A percentile compares a stretch with the other conserved stretches of the same genome.
Conservation (phyloP, 495 filamentous ascomycete species). For the Penicillium psychrofluorescens region DNA sequence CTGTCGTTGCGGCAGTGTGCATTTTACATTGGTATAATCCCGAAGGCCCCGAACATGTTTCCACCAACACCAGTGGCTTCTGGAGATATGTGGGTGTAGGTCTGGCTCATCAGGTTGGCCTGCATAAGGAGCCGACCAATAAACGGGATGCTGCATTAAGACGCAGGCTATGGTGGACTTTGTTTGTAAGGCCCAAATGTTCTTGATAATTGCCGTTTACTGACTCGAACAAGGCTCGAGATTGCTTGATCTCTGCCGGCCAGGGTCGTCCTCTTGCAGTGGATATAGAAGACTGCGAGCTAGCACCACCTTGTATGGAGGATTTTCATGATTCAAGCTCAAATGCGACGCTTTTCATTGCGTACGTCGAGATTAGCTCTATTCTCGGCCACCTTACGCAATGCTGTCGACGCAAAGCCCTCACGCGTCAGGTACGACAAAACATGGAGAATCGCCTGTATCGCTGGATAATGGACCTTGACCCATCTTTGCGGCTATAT, state of each 20-base stretch:
- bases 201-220: background rate
- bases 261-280: conserved; percentile 19
- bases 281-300: conserved; percentile 14
- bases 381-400: conserved; percentile 17
- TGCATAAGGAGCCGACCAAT: conserved; percentile 16
- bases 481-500: conserved; percentile 10
- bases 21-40: conserved; percentile 23
- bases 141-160: conserved; percentile 9
- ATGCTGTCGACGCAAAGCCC: conserved; percentile 10
- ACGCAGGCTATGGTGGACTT: conserved; percentile 21
- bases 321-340: conserved; percentile 16
- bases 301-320: conserved; percentile 10
- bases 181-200: conserved; percentile 10
- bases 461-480: conserved; percentile 14
- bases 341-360: conserved; percentile 10
- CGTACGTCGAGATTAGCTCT: conserved; percentile 18
- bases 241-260: conserved; percentile 20
- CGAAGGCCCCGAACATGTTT: conserved; percentile 17
- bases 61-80: conserved; percentile 20
- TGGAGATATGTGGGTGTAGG: conserved; percentile 21
- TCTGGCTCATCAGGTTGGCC: conserved; percentile 18
- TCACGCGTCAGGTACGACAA: conserved; percentile 12
- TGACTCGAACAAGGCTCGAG: conserved; percentile 13
- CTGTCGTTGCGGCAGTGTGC: conserved; percentile 18
- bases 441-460: conserved; percentile 13